Evolutionary conservation across 1,139 yeast species (phyloP).

Genomic region (Blastobotrys serpentis): DNA sequence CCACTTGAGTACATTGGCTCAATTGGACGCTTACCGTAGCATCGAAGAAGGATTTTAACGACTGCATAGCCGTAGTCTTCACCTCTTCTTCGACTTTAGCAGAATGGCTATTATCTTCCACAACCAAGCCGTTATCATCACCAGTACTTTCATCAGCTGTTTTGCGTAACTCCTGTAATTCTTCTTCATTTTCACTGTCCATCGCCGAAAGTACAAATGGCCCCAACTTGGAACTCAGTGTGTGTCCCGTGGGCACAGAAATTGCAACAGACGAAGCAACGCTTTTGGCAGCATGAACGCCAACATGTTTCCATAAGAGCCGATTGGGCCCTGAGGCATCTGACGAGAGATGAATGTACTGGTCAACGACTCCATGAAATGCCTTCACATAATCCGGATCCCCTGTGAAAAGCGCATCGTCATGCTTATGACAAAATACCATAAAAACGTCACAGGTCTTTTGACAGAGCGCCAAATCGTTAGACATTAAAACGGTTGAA

Average conservation of each 20-base stretch:
- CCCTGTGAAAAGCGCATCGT: constrained; percentile 69
- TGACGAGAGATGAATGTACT: constrained; percentile 25
- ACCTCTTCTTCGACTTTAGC: constrained; percentile 12
- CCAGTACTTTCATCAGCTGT: constrained; percentile 13
- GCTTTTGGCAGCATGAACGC: constrained; percentile 47
- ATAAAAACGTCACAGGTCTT: constrained; percentile 47
- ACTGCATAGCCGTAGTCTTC: constrained; percentile 26
- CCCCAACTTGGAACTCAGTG: constrained; percentile 43
- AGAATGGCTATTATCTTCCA: constrained; percentile 2
- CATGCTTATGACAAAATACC: constrained; percentile 63
- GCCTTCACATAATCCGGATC: constrained; percentile 59
- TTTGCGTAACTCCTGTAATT: constrained; percentile 12
- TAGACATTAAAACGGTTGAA: constrained; percentile 45
- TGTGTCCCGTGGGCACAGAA: constrained; percentile 42
- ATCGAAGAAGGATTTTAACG: constrained; percentile 42
- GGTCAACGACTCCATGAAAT: constrained; percentile 45
- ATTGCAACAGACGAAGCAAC: constrained; percentile 48
- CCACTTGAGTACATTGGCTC: constrained; percentile 37
- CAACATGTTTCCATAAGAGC: constrained; percentile 51
- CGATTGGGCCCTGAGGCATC: constrained; percentile 38
- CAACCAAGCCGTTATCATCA: not conserved
- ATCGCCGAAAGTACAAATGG: constrained; percentile 43
- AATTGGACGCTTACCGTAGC: constrained; percentile 40
- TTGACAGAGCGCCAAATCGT: constrained; percentile 59
- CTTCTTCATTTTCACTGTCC: constrained; percentile 17